Evolutionary conservation across 768 basidiomycete species (phyloP).

Genomic region (Russula emetica): DNA sequence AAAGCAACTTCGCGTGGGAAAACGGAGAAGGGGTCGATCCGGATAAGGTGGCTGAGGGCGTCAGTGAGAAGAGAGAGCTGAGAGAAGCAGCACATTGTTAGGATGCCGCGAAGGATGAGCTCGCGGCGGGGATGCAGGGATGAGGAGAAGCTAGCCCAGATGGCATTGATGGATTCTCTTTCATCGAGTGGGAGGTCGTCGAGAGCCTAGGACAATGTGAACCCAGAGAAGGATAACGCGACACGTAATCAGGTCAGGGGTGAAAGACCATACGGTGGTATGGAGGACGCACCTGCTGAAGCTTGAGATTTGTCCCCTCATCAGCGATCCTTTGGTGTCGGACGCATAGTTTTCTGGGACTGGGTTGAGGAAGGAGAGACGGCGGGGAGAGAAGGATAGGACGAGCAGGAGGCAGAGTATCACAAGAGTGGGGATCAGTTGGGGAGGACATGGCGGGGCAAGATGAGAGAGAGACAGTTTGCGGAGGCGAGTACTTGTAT

Average conservation of each 20-base stretch:
- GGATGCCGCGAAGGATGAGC: conserved; percentile 91
- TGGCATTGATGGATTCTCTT: conserved; percentile 79
- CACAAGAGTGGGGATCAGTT: conserved; percentile 51
- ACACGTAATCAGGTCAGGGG: conserved; percentile 15
- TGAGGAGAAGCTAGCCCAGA: conserved; percentile 97
- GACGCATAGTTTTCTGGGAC: conserved; percentile 78
- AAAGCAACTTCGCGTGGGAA: conserved; percentile 88
- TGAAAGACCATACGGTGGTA: neutral
- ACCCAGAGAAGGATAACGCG: neutral
- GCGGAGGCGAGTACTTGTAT: neutral
- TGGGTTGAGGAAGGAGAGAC: conserved; percentile 30
- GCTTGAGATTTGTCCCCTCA: conserved; percentile 85
- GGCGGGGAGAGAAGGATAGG: conserved; percentile 31
- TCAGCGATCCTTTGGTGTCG: conserved; percentile 96
- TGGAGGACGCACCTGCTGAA: conserved; percentile 67
- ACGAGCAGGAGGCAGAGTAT: conserved; percentile 64
- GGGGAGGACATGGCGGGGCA: neutral
- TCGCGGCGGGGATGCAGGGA: conserved; percentile 88
- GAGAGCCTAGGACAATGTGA: conserved; percentile 57
- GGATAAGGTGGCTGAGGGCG: conserved; percentile 85
- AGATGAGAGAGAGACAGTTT: neutral
- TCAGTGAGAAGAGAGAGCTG: conserved; percentile 95
- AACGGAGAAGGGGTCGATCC: conserved; percentile 89
- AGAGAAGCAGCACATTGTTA: conserved; percentile 99
- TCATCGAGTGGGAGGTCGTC: conserved; percentile 85